A percentile compares a stretch with the other conserved stretches of the same genome.
phyloP scores from a whole-genome alignment of 257 asterid genomes.

The Craterostigma plantagineum region DNA sequence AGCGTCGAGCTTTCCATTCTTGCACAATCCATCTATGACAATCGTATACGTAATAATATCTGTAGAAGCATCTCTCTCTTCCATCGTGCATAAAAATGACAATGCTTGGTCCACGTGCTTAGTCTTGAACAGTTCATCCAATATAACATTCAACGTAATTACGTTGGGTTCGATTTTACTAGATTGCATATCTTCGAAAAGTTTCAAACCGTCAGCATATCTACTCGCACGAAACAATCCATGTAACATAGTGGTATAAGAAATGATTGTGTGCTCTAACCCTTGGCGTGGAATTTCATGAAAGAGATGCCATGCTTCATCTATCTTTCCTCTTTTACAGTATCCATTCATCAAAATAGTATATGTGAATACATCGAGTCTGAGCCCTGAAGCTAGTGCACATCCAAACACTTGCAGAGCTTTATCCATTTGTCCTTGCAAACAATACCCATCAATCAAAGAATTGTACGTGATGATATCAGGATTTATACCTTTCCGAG shows the following conservation, averaged over 20 bases:
- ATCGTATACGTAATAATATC: not conserved
- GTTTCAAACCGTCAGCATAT: constrained; percentile 1
- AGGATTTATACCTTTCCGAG: not conserved
- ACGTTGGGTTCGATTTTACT: not conserved
- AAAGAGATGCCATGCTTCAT: not conserved
- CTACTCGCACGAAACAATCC: constrained; percentile 5
- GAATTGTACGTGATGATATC: not conserved
- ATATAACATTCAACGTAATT: not conserved
- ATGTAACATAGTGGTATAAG: constrained; percentile 3
- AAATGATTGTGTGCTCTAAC: not conserved
- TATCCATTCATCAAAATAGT: constrained; percentile 3
- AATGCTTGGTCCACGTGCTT: not conserved
- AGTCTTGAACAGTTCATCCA: constrained; percentile 1
- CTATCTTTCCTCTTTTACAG: constrained; percentile 2
- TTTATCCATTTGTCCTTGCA: constrained; percentile 4
- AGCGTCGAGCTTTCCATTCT: not conserved
- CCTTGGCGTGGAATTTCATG: constrained; percentile 4
- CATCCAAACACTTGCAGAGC: not conserved
- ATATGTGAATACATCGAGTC: not conserved
- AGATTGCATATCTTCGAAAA: constrained; percentile 9
- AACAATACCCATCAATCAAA: constrained; percentile 8
- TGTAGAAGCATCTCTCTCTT: not conserved
- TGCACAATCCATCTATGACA: constrained; percentile 1
- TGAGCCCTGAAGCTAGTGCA: not conserved
- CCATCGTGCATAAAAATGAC: constrained; percentile 1